Percentiles rank a stretch among this genome's conserved stretches.
phyloP scores from a whole-genome alignment of 139 green algal species.

The Chlorella sp. region DNA sequence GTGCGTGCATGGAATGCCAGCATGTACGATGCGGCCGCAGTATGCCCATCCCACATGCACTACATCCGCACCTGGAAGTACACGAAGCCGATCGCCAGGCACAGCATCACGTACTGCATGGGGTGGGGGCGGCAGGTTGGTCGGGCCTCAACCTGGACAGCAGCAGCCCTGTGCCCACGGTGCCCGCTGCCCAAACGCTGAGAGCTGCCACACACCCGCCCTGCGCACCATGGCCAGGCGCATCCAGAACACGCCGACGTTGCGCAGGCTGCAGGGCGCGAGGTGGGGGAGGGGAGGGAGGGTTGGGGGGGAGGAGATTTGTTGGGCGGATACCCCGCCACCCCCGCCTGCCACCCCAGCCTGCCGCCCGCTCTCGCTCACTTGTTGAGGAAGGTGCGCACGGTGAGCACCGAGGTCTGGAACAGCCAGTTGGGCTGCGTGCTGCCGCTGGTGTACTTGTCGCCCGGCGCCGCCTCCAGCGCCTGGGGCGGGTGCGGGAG shows the following conservation, averaged over 20 bases:
- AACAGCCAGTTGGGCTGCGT: background rate
- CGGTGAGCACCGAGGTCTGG: constrained; percentile 44
- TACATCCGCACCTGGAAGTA: constrained; percentile 41
- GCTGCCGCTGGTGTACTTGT: background rate
- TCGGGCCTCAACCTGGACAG: constrained; percentile 14
- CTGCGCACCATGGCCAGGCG: constrained; percentile 4
- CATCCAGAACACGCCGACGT: constrained; percentile 78
- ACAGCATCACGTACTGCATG: constrained; percentile 50
- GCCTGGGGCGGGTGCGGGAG: background rate
- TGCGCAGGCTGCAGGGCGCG: constrained; percentile 52
- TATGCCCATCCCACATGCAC: background rate
- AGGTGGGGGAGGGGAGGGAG: no score
- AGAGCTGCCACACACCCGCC: background rate
- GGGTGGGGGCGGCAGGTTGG: no score
- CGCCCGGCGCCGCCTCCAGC: constrained; percentile 28
- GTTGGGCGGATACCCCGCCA: background rate
- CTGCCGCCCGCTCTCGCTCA: background rate
- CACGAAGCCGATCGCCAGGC: constrained; percentile 38
- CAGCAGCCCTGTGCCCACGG: no score
- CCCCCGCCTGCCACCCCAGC: background rate
- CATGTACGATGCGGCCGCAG: background rate
- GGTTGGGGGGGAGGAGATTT: no score
- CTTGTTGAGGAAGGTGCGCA: constrained; percentile 61
- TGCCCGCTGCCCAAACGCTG: background rate
- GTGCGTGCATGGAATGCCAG: background rate